These are phyloP conservation scores for Corylus heterophylla DNA, from an alignment of 306 rosid genomes.

Conservation along the genomic window DNA sequence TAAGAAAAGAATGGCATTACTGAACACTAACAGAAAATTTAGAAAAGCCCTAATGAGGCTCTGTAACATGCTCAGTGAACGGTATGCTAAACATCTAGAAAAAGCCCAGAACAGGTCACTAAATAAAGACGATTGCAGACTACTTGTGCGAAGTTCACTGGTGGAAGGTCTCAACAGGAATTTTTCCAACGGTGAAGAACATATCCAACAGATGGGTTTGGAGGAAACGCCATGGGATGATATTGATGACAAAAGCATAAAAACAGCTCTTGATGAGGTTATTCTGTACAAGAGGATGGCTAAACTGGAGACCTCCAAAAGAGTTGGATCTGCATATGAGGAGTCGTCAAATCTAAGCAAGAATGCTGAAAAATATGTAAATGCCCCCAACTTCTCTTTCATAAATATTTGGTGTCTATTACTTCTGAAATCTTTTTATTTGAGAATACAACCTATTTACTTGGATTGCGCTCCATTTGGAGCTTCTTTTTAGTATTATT, in stretches of 20 bases:
- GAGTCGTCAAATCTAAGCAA: conserved; percentile 50
- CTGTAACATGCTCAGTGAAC: conserved; percentile 73
- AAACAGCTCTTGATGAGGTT: conserved; percentile 71
- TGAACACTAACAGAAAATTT: conserved; percentile 53
- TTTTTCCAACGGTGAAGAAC: conserved; percentile 26
- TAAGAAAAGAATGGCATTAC: conserved; percentile 66
- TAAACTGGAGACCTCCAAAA: conserved; percentile 56
- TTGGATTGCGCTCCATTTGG: background rate
- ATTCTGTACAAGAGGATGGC: conserved; percentile 68
- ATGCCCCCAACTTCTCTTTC: conserved; percentile 21
- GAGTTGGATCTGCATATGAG: conserved; percentile 47
- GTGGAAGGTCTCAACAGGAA: conserved; percentile 31
- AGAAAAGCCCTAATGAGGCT: conserved; percentile 79
- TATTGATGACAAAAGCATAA: conserved; percentile 57
- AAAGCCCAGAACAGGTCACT: conserved; percentile 41
- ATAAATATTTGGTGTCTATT: conserved; percentile 16
- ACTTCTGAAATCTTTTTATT: background rate
- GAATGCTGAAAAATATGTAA: conserved; percentile 48
- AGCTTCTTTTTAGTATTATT: background rate
- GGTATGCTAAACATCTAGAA: conserved; percentile 61
- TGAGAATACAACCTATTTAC: background rate
- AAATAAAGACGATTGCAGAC: conserved; percentile 46
- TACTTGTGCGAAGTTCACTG: conserved; percentile 38
- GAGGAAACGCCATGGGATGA: conserved; percentile 79
- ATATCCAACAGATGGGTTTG: conserved; percentile 33